A percentile compares a stretch with the other conserved stretches of the same genome.
These are phyloP conservation scores for Argentina anserina DNA, from an alignment of 306 rosid genomes.

Conservation along the genomic window DNA sequence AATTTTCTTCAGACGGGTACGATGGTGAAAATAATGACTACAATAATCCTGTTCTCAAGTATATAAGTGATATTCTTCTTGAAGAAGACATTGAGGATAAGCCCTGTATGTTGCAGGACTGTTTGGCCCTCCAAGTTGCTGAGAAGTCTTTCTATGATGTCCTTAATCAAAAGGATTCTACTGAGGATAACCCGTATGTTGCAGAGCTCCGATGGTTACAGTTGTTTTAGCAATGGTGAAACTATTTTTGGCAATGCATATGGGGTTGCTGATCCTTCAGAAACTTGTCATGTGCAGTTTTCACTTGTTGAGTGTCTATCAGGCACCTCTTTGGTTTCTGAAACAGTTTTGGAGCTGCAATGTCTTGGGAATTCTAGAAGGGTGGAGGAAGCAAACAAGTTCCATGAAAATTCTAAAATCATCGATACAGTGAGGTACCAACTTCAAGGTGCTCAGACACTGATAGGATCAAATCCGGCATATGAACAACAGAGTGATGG, in stretches of 20 bases:
- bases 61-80: constrained; percentile 29
- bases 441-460: neutral
- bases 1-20: constrained; percentile 25
- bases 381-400: constrained; percentile 19
- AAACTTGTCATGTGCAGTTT: constrained; percentile 18
- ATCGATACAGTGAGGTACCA: constrained; percentile 1
- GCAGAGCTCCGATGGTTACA: too few species aligned
- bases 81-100: constrained; percentile 29
- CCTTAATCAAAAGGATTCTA: constrained; percentile 23
- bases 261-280: constrained; percentile 8
- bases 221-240: constrained; percentile 6
- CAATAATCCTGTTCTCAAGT: constrained; percentile 33
- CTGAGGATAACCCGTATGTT: too few species aligned
- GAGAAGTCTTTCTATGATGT: constrained; percentile 30
- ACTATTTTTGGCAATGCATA: constrained; percentile 25
- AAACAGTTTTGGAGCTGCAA: constrained; percentile 18
- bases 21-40: constrained; percentile 15
- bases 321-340: constrained; percentile 16
- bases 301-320: constrained; percentile 25
- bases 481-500: neutral
- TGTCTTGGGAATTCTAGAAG: neutral
- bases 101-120: constrained; percentile 22
- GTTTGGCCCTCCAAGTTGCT: constrained; percentile 32
- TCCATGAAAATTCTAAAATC: constrained; percentile 9
- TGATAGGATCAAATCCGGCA: neutral